Base-by-base conservation (phyloP, 257 asterid species). In the Jacaranda copaia region DNA sequence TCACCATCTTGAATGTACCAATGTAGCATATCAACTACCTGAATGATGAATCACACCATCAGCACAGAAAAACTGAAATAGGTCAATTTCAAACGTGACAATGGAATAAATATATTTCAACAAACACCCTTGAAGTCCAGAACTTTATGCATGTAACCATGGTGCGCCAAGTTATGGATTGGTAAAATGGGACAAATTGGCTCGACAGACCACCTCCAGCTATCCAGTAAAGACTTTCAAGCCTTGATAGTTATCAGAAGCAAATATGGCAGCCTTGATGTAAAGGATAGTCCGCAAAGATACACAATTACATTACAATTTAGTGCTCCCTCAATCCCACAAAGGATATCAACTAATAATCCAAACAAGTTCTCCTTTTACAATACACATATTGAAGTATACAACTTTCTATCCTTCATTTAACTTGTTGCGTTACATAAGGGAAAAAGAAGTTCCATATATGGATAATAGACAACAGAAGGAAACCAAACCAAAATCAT, bases 1-100 rank as follows among this genome's bases (percentile, higher is more conserved):
- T 96, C 98, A 71, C 90, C 95, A 48, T 93, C 97, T 87, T 83
- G 82, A 74, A 88, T 76, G 84, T 96, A 96, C 87, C 90, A 91
- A 62, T 86, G 93, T 69, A 96, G 94, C 85, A 85, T 81, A 84
- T 93, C 90, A 49, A 84, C 94, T 69, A 93, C 86, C 99, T 96
- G 98, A 89, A 84, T 19, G 70, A 38, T 3, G 72, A 80, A 46
- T 46, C 61, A 83, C 69, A 72, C 53, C 72, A 63, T 67, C 73
- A 81, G 69, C 49, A 77, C 32, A 67, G 11, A 66, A 76, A 66
- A 40, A 42, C 35, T 5, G 45, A 68, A 49, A 45, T 25, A 62
- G 38, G 62, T 60, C 42, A 67, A 73, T 49, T 57, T 66, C 77
- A 42, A 40, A 43, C 43, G 53, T 38, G 42, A 60, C n/a, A 81